A percentile compares a stretch with the other conserved stretches of the same genome.
These are phyloP conservation scores for Nitzschia palea DNA, from an alignment of 108 stramenopile genomes.

Conservation along the genomic window DNA sequence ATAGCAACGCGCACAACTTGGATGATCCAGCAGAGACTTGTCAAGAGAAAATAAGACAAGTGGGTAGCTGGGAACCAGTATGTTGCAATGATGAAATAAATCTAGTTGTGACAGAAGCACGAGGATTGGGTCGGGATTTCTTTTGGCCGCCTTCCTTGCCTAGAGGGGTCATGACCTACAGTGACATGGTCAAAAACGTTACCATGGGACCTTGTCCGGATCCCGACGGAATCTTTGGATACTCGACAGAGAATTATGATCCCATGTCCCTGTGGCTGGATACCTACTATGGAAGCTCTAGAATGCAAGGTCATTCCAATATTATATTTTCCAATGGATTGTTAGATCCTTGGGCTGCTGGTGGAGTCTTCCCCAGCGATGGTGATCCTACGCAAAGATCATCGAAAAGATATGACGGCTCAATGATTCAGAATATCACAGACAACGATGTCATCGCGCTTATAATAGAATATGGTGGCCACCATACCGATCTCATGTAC, in stretches of 20 bases:
- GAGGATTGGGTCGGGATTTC: conserved; percentile 62
- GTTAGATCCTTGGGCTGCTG: conserved; percentile 86
- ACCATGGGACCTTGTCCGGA: conserved; percentile 35
- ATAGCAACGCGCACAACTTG: neutral
- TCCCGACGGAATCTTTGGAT: conserved; percentile 56
- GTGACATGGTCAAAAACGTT: conserved; percentile 28
- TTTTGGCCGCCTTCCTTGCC: conserved; percentile 74
- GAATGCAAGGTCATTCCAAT: conserved; percentile 62
- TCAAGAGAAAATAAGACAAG: conserved; percentile 31
- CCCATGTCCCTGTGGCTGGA: conserved; percentile 61
- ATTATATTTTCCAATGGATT: conserved; percentile 88
- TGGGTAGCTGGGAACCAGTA: conserved; percentile 50
- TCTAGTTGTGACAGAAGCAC: conserved; percentile 47
- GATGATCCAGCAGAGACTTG: conserved; percentile 23
- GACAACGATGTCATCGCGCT: conserved; percentile 51
- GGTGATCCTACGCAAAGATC: neutral
- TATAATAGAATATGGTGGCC: conserved; percentile 75
- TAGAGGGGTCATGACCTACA: conserved; percentile 30
- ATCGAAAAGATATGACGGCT: neutral
- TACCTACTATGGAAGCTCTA: conserved; percentile 50
- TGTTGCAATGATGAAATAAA: conserved; percentile 76
- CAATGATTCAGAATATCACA: conserved; percentile 37
- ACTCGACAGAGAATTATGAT: conserved; percentile 43
- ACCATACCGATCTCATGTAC: conserved; percentile 90
- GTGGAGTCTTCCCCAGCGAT: conserved; percentile 53